Evolutionary conservation across 352 stramenopile genomes (phyloP).

Genomic region (Phytophthora pistaciae): DNA sequence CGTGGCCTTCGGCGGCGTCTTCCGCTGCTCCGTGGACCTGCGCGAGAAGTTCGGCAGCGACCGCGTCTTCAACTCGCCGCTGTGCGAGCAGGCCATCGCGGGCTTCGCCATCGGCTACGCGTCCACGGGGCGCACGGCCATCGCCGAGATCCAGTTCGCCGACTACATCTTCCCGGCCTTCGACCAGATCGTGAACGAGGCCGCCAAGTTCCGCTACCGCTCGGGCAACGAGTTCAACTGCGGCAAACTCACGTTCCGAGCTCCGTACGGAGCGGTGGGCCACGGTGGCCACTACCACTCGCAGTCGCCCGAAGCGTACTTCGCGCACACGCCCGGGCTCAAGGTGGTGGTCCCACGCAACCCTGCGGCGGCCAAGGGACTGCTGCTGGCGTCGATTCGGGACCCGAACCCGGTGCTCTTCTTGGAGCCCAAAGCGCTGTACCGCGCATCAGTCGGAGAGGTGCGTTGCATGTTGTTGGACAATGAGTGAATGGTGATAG

Average conservation of each 20-base stretch:
- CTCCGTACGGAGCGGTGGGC: slow-evolving; percentile 96
- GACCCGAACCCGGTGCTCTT: slow-evolving; percentile 98
- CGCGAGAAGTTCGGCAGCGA: slow-evolving; percentile 94
- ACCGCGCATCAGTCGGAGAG: slow-evolving; percentile 96
- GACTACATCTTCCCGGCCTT: slow-evolving; percentile 99
- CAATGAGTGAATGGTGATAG: neutral
- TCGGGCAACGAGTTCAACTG: slow-evolving; percentile 98
- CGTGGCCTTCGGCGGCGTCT: slow-evolving; percentile 98
- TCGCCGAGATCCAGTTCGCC: slow-evolving; percentile 98
- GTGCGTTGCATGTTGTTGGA: slow-evolving; percentile 31
- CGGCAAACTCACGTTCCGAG: slow-evolving; percentile 96
- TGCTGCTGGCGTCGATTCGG: slow-evolving; percentile 96
- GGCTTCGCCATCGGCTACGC: slow-evolving; percentile 99
- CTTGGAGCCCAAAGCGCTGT: slow-evolving; percentile 99
- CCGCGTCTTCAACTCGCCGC: slow-evolving; percentile 97
- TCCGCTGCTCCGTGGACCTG: slow-evolving; percentile 96
- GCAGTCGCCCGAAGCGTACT: slow-evolving; percentile 97
- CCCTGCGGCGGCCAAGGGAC: slow-evolving; percentile 95
- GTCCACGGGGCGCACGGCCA: slow-evolving; percentile 95
- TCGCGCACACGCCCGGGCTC: slow-evolving; percentile 97
- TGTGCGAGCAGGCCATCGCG: slow-evolving; percentile 95
- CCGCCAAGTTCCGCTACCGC: slow-evolving; percentile 98
- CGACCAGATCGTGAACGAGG: slow-evolving; percentile 98
- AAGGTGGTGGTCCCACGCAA: slow-evolving; percentile 97
- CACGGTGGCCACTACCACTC: slow-evolving; percentile 96